A percentile compares a stretch with the other conserved stretches of the same genome.
Evolutionary conservation across 2,329 filamentous ascomycete species (phyloP).

Genomic region (Beauveria asiatica): DNA sequence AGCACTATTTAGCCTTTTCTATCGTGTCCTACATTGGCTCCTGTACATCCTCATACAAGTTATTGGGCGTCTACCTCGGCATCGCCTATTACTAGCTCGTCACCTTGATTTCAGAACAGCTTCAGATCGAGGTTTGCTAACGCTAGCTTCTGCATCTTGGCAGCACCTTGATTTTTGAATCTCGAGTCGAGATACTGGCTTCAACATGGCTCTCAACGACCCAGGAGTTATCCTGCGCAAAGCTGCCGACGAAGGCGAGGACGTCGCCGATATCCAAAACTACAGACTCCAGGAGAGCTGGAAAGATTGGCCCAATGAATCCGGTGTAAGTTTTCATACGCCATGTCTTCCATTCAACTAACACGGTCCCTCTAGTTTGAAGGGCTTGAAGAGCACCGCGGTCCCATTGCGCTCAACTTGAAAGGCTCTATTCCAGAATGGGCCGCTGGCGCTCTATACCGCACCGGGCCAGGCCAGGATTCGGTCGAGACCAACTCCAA

Average conservation of each 20-base stretch:
- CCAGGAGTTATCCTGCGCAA: background rate
- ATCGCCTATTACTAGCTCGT: background rate
- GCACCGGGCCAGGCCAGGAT: conserved; percentile 63
- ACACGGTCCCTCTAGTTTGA: conserved; percentile 46
- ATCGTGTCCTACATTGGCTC: background rate
- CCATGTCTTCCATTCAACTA: background rate
- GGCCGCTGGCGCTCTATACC: conserved; percentile 62
- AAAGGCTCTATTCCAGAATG: conserved; percentile 61
- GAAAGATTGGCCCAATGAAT: conserved; percentile 29
- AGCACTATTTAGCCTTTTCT: background rate
- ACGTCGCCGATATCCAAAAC: conserved; percentile 1
- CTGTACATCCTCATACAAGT: background rate
- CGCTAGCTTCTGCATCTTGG: background rate
- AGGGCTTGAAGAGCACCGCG: conserved; percentile 54
- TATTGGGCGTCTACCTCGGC: background rate
- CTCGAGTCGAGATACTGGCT: background rate
- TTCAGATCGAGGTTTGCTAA: background rate
- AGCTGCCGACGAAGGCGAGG: conserved; percentile 3
- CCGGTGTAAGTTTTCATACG: conserved; percentile 21
- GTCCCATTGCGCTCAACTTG: conserved; percentile 55
- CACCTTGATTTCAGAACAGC: background rate
- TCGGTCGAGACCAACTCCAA: conserved; percentile 49
- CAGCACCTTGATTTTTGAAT: background rate
- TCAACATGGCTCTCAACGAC: conserved; percentile 5
- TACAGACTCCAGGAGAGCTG: conserved; percentile 15